Percentiles rank a stretch among this genome's conserved stretches.
These are phyloP conservation scores for Scalesia atractyloides DNA, from an alignment of 129 eudicot species.

Conservation along the genomic window DNA sequence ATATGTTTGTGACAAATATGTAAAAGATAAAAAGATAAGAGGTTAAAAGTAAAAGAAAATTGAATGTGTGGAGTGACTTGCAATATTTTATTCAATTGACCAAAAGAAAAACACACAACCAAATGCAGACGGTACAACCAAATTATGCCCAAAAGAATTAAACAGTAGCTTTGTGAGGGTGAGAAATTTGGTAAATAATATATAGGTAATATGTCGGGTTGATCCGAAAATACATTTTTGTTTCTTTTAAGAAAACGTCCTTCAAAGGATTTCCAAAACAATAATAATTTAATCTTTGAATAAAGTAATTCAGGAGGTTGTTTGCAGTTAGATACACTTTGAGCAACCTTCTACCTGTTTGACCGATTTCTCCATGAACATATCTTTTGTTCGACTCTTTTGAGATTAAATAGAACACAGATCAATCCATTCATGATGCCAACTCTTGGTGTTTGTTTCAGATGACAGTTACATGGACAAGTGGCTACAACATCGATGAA, in stretches of 20 bases:
- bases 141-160: no score
- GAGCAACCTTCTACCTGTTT: not conserved
- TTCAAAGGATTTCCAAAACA: not conserved
- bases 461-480: slow-evolving; percentile 99
- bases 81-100: no score
- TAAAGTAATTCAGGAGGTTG: not conserved
- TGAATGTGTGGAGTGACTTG: no score
- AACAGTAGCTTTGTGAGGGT: no score
- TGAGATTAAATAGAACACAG: not conserved
- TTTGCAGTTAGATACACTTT: slow-evolving; percentile 2
- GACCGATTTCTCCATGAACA: not conserved
- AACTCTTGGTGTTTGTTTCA: slow-evolving; percentile 27
- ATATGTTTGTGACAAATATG: no score
- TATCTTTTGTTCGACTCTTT: not conserved
- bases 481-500: slow-evolving; percentile 93
- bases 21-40: no score
- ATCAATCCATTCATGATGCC: not conserved
- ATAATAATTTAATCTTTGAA: not conserved
- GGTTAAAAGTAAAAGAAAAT: no score
- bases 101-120: no score
- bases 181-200: no score
- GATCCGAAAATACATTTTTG: not conserved
- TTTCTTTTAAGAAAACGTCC: not conserved
- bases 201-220: not conserved
- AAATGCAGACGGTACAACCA: no score